Base-by-base conservation (phyloP, 2,329 filamentous ascomycete species). In the Alternaria sp. region DNA sequence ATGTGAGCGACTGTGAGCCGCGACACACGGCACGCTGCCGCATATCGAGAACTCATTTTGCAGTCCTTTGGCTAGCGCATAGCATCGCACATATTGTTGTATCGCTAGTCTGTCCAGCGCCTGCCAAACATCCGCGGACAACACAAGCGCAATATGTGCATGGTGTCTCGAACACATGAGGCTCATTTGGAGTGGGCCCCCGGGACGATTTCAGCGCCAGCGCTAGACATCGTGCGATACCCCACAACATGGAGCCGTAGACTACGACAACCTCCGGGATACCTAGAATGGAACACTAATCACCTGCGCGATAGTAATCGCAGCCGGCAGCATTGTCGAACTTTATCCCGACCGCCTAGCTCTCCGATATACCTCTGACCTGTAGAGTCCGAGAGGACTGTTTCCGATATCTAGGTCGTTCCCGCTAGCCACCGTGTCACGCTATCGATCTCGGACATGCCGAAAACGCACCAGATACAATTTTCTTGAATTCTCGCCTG, bases 121-220 rank as follows among this genome's bases (percentile, higher is more conserved):
- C 46, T 49, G 20, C 22, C 16, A 38, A 12, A 16, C 3, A 7
- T 22, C 30, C 20, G 32, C 32, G 30, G 20, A 26, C 14, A 36
- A 49, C 8, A 36, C 24, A 49, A 30, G 30, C 14, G 46, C 46
- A 5, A 26, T 49, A 26, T 38, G 46, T 20, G 24, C 14, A 9
- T 49, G 8, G 32, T 22, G 46, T n/a, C 46, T 49, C 46, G 30
- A 49, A 49, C 46, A 9, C 32, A 49, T 49, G 46, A 49, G 46
- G 46, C 46, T 49, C 46, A 18, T 7, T 20, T 24, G 16, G n/a
- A 49, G 22, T 34, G 32, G 30, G 46, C 30, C 46, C 46, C 22
- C 20, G 30, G 46, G 32, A 36, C 46, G 14, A 49, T 26, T 36
- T 16, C 46, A 49, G 20, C 46, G 46, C 46, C 46, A 49, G 30